Base-by-base conservation (phyloP, 495 filamentous ascomycete species). In the Xylaria palmicola region DNA sequence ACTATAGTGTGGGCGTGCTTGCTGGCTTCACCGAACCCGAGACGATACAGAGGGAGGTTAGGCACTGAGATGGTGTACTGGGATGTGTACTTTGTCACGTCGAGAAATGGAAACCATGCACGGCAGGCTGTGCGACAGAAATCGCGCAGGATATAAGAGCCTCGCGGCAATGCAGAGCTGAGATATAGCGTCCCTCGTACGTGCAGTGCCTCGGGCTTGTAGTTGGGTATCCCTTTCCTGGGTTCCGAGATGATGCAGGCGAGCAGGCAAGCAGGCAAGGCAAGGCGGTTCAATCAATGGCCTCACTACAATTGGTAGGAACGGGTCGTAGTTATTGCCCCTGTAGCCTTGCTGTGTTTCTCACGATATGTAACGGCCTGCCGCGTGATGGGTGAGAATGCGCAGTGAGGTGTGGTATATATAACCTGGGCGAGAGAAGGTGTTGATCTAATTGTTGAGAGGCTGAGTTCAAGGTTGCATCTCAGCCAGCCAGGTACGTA, bases 221-320 rank as follows among this genome's bases (percentile, higher is more conserved):
- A n/a, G n/a, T n/a, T n/a, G n/a, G n/a, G n/a, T n/a, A 7, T 53
- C 30, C 50, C 32, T 53, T 19, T 37, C 49, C n/a, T 39, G 50
- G 22, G 19, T 27, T 24, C n/a, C n/a, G n/a, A n/a, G n/a, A n/a
- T n/a, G n/a, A n/a, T n/a, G n/a, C 32, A 8, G 19, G 32, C 17
- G 50, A 20, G 29, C n/a, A 24, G 6, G 8, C 50, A 20, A 53
- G n/a, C 20, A 39, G 13, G 39, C n/a, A 17, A n/a, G 15, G 39
- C 4, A 41, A 41, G 20, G 50, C 50, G 37, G 17, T 15, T 17
- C 6, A 20, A 26, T 24, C 24, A 7, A 24, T 9, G 15, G 32
- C 20, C 20, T 9, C 19, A 20, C 30, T n/a, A 37, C 20, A 15
- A 20, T 17, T 3, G 5, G 10, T 26, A 26, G 50, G 6, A n/a